Evolutionary conservation across 1,284 basidiomycete genomes (phyloP).

Genomic region (Coniferiporia sulphurascens): DNA sequence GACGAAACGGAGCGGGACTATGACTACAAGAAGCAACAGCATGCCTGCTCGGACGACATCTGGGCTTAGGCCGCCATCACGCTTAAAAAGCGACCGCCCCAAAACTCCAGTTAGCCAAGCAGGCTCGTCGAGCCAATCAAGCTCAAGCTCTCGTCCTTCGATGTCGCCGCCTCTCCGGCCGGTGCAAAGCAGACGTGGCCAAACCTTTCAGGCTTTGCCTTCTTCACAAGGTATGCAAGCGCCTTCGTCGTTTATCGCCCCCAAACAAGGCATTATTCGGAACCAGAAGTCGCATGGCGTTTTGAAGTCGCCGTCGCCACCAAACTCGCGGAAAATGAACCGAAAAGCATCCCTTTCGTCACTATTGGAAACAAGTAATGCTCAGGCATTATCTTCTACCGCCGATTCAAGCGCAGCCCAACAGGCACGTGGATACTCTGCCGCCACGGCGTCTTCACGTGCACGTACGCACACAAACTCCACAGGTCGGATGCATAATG

Average conservation of each 20-base stretch:
- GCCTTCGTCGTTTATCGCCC: slow-evolving; percentile 49
- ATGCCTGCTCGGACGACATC: slow-evolving; percentile 48
- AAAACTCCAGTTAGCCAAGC: slow-evolving; percentile 67
- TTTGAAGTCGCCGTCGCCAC: slow-evolving; percentile 65
- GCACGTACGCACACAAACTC: slow-evolving; percentile 66
- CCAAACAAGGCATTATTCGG: slow-evolving; percentile 66
- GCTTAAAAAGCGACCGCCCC: slow-evolving; percentile 53
- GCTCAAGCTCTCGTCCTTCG: slow-evolving; percentile 27
- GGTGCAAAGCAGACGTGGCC: slow-evolving; percentile 41
- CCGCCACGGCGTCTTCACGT: slow-evolving; percentile 71
- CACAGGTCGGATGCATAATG: slow-evolving; percentile 48
- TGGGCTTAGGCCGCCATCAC: slow-evolving; percentile 52
- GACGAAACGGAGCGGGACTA: slow-evolving; percentile 36
- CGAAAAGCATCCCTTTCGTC: slow-evolving; percentile 75
- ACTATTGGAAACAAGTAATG: slow-evolving; percentile 50
- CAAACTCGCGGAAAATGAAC: slow-evolving; percentile 49
- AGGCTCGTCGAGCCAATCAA: slow-evolving; percentile 23
- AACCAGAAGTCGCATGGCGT: slow-evolving; percentile 77
- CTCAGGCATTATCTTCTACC: slow-evolving; percentile 53
- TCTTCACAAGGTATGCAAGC: slow-evolving; percentile 23
- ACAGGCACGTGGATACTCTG: slow-evolving; percentile 53
- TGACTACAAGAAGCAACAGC: slow-evolving; percentile 44
- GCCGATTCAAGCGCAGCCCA: slow-evolving; percentile 32
- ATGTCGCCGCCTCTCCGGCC: slow-evolving; percentile 56
- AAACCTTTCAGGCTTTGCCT: slow-evolving; percentile 56